Base-by-base conservation (phyloP, 139 green algal species). In the Chlamydomonas schloesseri region DNA sequence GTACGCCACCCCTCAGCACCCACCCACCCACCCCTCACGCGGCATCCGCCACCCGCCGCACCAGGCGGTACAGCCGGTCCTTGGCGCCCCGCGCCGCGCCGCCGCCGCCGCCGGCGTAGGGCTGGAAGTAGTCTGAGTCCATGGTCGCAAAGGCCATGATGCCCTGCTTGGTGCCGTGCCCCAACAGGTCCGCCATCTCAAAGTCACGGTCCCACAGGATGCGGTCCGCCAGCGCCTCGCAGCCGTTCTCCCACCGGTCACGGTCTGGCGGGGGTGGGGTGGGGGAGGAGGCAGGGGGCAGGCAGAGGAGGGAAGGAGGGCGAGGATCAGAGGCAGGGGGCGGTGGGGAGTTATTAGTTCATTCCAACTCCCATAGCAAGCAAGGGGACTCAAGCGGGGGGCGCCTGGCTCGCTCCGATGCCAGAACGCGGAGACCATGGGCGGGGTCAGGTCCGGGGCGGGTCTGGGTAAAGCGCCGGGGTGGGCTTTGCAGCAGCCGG, bases 161-260 rank as follows among this genome's bases (percentile, higher is more conserved):
- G 29, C 8, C 29, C 29, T 36, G 29, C 10, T 71, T 20, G 14
- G 10, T 4, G 5, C 28, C 29, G 28, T 18, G 9, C 10, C 28
- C 29, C 5, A 71, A 37, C 10, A 34, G 10, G 31, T 26, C 67
- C 20, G 26, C 24, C 67, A 72, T 46, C 67, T 72, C 67, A 8
- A n/a, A 72, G 67, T 72, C 67, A 17, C 67, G 67, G 33, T 72
- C 67, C 67, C 67, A 72, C 67, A 72, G 31, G 11, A 72, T 47
- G 2, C 9, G 28, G 29, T 65, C 57, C 57, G 57, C 57, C 17
- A 65, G 15, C 57, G 8, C 4, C 57, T 65, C 57, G 17, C 24
- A 29, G 4, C 17, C 57, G 14, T 28, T 4, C 57, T 24, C 57
- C 57, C 57, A 65, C 57, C 11, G 15, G 14, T 65, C 20, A 20